phyloP scores from a whole-genome alignment of 768 basidiomycete genomes.

The Phanerodontia chrysosporium region DNA sequence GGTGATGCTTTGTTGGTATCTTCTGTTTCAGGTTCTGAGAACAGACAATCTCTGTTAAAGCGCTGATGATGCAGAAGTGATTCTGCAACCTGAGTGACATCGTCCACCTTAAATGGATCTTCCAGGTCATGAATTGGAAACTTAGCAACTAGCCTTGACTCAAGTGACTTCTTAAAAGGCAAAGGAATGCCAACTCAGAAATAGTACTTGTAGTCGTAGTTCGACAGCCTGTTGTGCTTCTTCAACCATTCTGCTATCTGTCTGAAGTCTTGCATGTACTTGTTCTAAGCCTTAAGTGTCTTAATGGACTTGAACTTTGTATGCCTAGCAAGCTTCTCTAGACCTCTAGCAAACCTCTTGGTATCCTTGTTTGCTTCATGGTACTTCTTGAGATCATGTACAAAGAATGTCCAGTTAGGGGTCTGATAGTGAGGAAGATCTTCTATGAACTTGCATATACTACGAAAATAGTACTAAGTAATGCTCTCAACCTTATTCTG shows the following conservation, averaged over 20 bases:
- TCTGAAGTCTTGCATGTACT: slow-evolving; percentile 1
- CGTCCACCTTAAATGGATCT: not conserved
- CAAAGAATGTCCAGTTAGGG: not conserved
- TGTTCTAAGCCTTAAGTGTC: not conserved
- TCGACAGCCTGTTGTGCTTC: not conserved
- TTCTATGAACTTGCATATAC: slow-evolving; percentile 1
- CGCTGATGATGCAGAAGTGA: not conserved
- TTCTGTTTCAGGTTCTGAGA: not conserved
- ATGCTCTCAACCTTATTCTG: slow-evolving; percentile 2
- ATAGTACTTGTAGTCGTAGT: not conserved
- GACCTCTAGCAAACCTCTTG: not conserved
- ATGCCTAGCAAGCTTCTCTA: not conserved
- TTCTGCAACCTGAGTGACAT: not conserved
- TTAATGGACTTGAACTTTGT: not conserved
- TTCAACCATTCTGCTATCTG: slow-evolving; percentile 2
- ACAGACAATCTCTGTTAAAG: not conserved
- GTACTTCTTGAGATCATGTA: not conserved
- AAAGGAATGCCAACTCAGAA: not conserved
- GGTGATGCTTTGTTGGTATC: not conserved
- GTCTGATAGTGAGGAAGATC: not conserved
- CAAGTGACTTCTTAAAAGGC: not conserved
- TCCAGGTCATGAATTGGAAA: not conserved
- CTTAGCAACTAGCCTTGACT: not conserved
- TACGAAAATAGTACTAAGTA: slow-evolving; percentile 5
- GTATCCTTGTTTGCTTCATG: slow-evolving; percentile 2